These are phyloP conservation scores for Fusarium sp. DNA, from an alignment of 2,329 filamentous ascomycete species.

Conservation along the genomic window DNA sequence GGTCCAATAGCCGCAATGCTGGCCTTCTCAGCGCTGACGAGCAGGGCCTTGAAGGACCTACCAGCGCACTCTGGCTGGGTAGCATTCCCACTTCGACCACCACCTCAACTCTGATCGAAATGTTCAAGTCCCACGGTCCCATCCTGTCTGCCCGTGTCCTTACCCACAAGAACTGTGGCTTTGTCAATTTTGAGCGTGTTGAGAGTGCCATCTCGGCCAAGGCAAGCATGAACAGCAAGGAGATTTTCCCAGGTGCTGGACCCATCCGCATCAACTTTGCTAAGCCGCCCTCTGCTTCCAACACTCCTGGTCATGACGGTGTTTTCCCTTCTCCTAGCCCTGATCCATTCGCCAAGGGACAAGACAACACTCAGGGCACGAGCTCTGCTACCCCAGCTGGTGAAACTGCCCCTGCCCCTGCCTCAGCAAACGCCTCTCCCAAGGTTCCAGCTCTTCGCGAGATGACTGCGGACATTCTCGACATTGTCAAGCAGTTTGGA, in stretches of 20 bases:
- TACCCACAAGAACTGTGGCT: slow-evolving; percentile 98
- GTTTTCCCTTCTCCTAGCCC: slow-evolving; percentile 92
- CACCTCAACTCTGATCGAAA: slow-evolving; percentile 91
- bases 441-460: slow-evolving; percentile 79
- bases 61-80: slow-evolving; percentile 94
- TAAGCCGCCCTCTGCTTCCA: slow-evolving; percentile 90
- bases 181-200: slow-evolving; percentile 94
- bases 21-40: slow-evolving; percentile 79
- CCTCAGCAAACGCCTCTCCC: slow-evolving; percentile 59
- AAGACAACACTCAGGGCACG: slow-evolving; percentile 54
- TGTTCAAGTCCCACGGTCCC: slow-evolving; percentile 92
- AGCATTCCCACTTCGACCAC: slow-evolving; percentile 98
- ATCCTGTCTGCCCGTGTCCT: slow-evolving; percentile 93
- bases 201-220: slow-evolving; percentile 94
- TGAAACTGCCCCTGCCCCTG: slow-evolving; percentile 49
- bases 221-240: slow-evolving; percentile 89
- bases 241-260: slow-evolving; percentile 97
- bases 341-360: slow-evolving; percentile 76
- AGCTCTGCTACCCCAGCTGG: slow-evolving; percentile 45
- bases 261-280: slow-evolving; percentile 97
- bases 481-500: slow-evolving; percentile 90
- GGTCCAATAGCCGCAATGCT: slow-evolving; percentile 73
- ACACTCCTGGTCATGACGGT: slow-evolving; percentile 89
- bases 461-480: slow-evolving; percentile 83
- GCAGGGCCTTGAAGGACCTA: slow-evolving; percentile 85